Base-by-base conservation (phyloP, 78 protist genomes). In the Planoprotostelium fungivorum region DNA sequence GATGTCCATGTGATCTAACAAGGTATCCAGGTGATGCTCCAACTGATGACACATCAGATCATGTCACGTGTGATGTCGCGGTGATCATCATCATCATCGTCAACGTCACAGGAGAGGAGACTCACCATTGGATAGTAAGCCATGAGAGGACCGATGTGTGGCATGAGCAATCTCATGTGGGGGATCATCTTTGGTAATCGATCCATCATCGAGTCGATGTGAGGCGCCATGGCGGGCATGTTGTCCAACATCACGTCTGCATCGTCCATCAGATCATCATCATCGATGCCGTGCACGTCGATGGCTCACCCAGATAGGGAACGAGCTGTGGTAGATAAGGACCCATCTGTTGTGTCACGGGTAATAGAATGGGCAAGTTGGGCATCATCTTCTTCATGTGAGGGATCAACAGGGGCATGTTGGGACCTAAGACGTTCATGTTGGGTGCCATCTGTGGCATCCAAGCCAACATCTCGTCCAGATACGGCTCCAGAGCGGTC, bases 151-250 rank as follows among this genome's bases (percentile, higher is more conserved):
- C 31, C 31, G 73, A 51, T 51, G 16, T 51, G 73, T 25, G 73
- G 73, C 16, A 16, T 16, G 31, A 51, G 73, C 5, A 51, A 25
- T 5, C 31, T 16, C 73, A 51, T 51, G 16, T 51, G 73, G 31
- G 73, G 73, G 31, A 51, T 16, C 73, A 51, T 51, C 73, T 51
- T 51, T 51, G 73, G 73, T 16, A 51, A 25, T 16, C 16, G 5
- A 16, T 51, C 73, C 73, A 51, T 5, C 73, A 51, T 51, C 5
- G 73, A 51, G 73, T 51, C 73, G 31, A 51, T 25, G 16, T 51
- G 73, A 51, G 73, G 73, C 73, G 73, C 73, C 73, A 51, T 51
- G 5, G 73, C 73, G 73, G 73, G 73, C 73, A 51, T 51, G 73
- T 51, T 51, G 31, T 51, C 73, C 73, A 51, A 51, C 73, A 51